A percentile compares a stretch with the other conserved stretches of the same genome.
phyloP scores from a whole-genome alignment of 2,329 filamentous ascomycete species.

The Verruconis gallopava region DNA sequence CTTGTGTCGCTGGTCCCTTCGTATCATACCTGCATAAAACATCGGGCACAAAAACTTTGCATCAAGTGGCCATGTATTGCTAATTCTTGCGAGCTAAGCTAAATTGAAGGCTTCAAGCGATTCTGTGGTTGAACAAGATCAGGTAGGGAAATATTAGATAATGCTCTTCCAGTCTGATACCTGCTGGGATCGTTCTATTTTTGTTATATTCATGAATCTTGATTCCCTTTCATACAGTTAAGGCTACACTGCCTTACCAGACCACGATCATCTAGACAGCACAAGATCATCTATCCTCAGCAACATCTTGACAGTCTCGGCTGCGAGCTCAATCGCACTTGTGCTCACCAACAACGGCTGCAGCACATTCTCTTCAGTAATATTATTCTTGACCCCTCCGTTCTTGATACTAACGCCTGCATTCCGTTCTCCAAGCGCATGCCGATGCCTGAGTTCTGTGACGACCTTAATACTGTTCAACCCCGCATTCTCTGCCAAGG shows the following conservation, averaged over 20 bases:
- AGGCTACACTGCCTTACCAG: not conserved
- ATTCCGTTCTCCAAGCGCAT: constrained; percentile 89
- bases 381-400: constrained; percentile 92
- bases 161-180: too few species aligned
- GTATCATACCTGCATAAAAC: too few species aligned
- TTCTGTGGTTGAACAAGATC: too few species aligned
- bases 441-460: constrained; percentile 84
- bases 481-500: constrained; percentile 91
- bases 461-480: constrained; percentile 98
- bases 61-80: too few species aligned
- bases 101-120: too few species aligned
- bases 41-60: too few species aligned
- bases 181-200: too few species aligned
- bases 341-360: constrained; percentile 95
- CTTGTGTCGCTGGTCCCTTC: too few species aligned
- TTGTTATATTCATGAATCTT: too few species aligned
- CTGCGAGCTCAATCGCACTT: constrained; percentile 90
- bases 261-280: constrained; percentile 19
- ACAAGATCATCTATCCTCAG: constrained; percentile 57
- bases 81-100: too few species aligned
- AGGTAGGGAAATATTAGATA: too few species aligned
- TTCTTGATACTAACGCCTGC: constrained; percentile 97
- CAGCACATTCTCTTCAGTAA: constrained; percentile 90
- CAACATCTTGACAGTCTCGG: constrained; percentile 97
- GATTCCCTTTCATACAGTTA: not conserved